Percentiles rank a stretch among this genome's conserved stretches.
Evolutionary conservation across 495 filamentous ascomycete genomes (phyloP).

Genomic region (Annulohypoxylon moriforme): DNA sequence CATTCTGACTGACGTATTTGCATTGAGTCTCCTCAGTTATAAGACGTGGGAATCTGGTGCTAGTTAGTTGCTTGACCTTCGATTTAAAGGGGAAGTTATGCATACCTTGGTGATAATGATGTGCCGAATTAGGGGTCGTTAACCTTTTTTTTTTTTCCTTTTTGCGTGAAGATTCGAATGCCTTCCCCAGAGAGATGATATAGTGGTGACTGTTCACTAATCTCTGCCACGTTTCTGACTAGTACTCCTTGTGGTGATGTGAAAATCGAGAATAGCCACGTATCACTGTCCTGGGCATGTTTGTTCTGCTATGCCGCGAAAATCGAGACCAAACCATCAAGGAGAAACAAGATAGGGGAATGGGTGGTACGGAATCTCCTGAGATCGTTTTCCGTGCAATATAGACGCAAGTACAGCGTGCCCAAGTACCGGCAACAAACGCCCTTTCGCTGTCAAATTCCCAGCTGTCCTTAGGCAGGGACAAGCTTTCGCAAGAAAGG

Average conservation of each 20-base stretch:
- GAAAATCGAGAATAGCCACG: not conserved
- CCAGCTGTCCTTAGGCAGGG: not conserved
- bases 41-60: not conserved
- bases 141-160: not conserved
- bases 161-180: no score
- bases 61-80: not conserved
- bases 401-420: not conserved
- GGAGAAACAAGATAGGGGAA: not conserved
- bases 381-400: not conserved
- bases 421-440: not conserved
- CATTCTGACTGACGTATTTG: not conserved
- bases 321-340: not conserved
- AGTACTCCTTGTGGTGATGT: not conserved
- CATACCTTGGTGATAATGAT: not conserved
- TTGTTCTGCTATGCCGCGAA: not conserved
- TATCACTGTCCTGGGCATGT: not conserved
- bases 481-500: not conserved
- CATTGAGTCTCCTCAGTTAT: not conserved
- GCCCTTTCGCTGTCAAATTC: not conserved
- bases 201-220: not conserved
- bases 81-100: not conserved
- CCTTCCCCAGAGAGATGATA: no score
- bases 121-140: not conserved
- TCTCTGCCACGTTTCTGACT: not conserved
- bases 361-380: not conserved